Evolutionary conservation across 768 basidiomycete species (phyloP), one percentile per base, ranked within the genome.

Genomic region (Favolaschia claudopus): DNA sequence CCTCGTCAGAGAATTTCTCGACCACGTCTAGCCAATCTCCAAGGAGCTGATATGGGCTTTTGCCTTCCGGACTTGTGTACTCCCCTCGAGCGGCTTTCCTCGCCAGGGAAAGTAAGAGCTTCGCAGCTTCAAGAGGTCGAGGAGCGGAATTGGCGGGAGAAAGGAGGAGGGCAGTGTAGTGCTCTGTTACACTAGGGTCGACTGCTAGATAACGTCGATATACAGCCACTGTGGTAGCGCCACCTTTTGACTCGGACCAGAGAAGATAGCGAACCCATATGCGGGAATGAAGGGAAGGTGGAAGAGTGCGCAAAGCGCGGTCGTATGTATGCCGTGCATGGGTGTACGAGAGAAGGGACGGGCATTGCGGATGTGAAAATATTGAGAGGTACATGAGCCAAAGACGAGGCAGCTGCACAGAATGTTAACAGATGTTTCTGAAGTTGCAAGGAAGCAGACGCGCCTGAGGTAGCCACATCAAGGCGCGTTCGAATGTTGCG

Each of bases 271-370:
- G 85, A 13, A 89, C 85, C 97, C 97, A 99, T 63, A 99, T 85
- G 32, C 95, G 89, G 5, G 84, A 85, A 69, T 99, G 97, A 20
- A 98, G 79, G 43, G 94, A 95, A 3, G 96, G 95, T 14, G 95
- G 92, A 8, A 99, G 84, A 1, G 96, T 95, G 48, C 96, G 92
- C 27, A 99, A 75, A 2, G 96, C 93, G 36, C 97, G 88, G 76
- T 99, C 97, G 71, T 91, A 99, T 1, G 96, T 97, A 60, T 89
- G 85, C 20, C 97, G 87, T 17, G 95, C 96, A 76, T 99, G 96
- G 0, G 95, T 92, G 70, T 93, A 82, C 15, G 92, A 89, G 54
- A 99, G 80, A 22, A 85, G 70, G 5, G 96, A 79, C 4, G 97
- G 96, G 70, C 96, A 98, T 47, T 84, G 78, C 1, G 94, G 93